Conservation (phyloP, 2,329 filamentous ascomycete species). For the Pestalotiopsis sp. region DNA sequence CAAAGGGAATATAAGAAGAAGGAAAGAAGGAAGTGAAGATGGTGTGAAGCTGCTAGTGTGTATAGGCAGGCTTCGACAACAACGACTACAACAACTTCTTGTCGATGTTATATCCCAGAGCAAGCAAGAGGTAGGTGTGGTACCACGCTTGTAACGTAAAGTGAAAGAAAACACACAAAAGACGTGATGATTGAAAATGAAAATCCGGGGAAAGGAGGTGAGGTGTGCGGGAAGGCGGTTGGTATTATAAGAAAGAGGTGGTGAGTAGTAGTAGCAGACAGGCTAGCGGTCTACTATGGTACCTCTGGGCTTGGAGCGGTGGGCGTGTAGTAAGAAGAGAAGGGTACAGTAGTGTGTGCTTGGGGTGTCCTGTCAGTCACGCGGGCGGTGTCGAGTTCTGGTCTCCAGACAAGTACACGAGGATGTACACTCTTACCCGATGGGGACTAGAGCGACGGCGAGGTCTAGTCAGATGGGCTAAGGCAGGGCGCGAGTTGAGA, state of each 20-base stretch:
- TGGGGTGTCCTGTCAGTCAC: constrained; percentile 22
- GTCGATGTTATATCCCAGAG: neutral
- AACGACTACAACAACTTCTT: neutral
- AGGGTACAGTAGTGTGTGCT: constrained; percentile 13
- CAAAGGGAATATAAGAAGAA: constrained; percentile 12
- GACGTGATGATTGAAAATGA: constrained; percentile 8
- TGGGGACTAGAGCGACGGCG: neutral
- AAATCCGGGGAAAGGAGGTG: constrained; percentile 26
- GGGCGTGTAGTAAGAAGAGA: constrained; percentile 12
- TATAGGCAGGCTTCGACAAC: constrained; percentile 13
- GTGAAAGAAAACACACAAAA: neutral
- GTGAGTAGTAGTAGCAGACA: constrained; percentile 20
- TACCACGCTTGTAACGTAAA: constrained; percentile 6
- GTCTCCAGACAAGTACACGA: constrained; percentile 25
- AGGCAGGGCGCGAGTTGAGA: neutral
- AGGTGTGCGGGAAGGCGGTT: constrained; percentile 22
- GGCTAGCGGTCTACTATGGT: constrained; percentile 15
- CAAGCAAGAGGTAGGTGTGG: constrained; percentile 2
- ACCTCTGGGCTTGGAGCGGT: neutral
- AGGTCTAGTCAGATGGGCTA: constrained; percentile 11
- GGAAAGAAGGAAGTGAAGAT: constrained; percentile 6
- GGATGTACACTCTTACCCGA: neutral
- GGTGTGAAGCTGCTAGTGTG: constrained; percentile 8
- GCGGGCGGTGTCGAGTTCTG: constrained; percentile 25
- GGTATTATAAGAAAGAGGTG: constrained; percentile 30